Evolutionary conservation across 768 basidiomycete genomes (phyloP), one percentile per base, ranked within the genome.

Genomic region (Thelephora ganbajun): DNA sequence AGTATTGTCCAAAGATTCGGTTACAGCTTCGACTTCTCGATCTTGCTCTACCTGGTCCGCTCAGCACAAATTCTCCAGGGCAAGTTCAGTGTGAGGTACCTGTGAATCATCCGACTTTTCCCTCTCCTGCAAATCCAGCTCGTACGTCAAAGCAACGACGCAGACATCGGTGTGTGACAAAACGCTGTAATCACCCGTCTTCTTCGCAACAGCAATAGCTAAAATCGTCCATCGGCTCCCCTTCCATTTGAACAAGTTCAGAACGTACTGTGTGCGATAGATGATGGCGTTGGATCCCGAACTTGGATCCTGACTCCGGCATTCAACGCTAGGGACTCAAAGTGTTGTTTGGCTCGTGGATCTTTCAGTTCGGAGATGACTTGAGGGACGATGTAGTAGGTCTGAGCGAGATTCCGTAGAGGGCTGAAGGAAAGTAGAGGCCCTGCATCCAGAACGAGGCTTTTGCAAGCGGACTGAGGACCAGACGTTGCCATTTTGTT

Each of bases 111-210:
- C 48, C 39, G 57, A 53, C 36, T 59, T 54, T 36, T 64, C 54
- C 50, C 64, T 65, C 48, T 61, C 73, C 59, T 71, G 70, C 47
- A 77, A 68, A 55, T 89, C 77, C 48, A 94, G 66, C 19, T 80
- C 73, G 59, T 86, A 80, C 5, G 92, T 90, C 55, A 99, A 69
- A 1, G 96, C 94, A 44, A 98, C 65, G 34, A 98, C 80, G 56
- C 84, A 82, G 36, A 99, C 62, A 79, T 99, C 96, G 12, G 92
- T 74, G 62, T 83, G 77, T 12, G 91, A 96, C 35, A 99, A 71
- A 43, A 91, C 93, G 37, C 87, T 69, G 60, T 91, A 93, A 64
- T 99, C 96, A 60, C 96, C 96, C 0, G 94, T 94, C 70, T 88
- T 88, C 70, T 91, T 94, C 3, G 96, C 89, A 64, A 80, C 82